Conservation (phyloP, 2,329 filamentous ascomycete genomes). For the Ophiostoma sp. region DNA sequence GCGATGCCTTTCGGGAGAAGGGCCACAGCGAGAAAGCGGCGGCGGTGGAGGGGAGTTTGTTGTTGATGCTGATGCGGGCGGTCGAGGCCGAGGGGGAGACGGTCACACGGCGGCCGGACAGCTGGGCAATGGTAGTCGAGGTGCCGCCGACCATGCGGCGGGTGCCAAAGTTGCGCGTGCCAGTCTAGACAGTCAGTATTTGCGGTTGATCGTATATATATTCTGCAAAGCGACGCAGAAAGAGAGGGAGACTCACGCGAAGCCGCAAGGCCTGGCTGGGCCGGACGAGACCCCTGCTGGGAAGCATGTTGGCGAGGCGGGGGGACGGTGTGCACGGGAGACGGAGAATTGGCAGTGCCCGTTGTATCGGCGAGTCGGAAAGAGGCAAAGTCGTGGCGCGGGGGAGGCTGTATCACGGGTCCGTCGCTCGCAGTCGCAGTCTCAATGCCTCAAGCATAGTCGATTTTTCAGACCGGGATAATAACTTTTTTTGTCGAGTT, state of each 20-base stretch:
- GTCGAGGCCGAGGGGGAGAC: background rate
- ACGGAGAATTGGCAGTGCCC: background rate
- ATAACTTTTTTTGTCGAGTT: conserved; percentile 4
- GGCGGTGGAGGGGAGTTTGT: conserved; percentile 17
- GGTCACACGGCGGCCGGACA: conserved; percentile 22
- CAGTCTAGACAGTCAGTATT: conserved; percentile 2
- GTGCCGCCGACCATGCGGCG: conserved; percentile 13
- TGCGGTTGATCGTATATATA: too few species aligned
- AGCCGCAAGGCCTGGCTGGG: conserved; percentile 41
- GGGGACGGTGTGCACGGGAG: background rate
- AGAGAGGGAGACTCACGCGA: conserved; percentile 30
- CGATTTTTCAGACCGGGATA: background rate
- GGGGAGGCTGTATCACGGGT: background rate
- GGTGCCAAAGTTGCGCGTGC: conserved; percentile 30
- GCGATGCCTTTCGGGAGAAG: conserved; percentile 18
- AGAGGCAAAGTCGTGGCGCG: background rate
- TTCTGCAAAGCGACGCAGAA: background rate
- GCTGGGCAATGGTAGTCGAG: conserved; percentile 15
- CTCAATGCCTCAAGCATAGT: background rate
- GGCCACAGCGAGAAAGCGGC: conserved; percentile 27
- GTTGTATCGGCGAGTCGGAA: background rate
- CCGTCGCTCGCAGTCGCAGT: conserved; percentile 11
- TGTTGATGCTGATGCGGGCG: background rate
- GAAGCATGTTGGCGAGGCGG: conserved; percentile 42
- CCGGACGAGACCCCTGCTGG: conserved; percentile 48